Conservation (phyloP, 192 early-diverging fungal species). For the Linderina pennispora region DNA sequence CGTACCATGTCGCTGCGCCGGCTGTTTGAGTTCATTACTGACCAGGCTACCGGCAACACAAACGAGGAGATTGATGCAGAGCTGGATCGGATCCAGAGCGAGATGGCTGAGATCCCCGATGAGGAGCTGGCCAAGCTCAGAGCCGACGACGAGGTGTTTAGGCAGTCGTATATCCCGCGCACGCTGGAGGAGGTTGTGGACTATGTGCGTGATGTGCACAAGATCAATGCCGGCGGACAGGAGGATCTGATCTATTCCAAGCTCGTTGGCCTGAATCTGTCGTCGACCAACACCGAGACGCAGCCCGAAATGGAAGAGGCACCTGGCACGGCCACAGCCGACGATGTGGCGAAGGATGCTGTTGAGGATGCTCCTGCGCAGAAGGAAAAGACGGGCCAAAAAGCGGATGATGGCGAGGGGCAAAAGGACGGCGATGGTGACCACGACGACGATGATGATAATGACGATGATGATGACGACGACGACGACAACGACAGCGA, state of each 20-base stretch:
- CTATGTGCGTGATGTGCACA: constrained; percentile 74
- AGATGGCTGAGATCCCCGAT: constrained; percentile 33
- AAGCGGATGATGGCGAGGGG: constrained; percentile 18
- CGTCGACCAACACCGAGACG: constrained; percentile 23
- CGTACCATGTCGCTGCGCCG: constrained; percentile 73
- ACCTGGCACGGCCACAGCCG: background rate
- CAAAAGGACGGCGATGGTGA: constrained; percentile 16
- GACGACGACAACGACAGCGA: constrained; percentile 38
- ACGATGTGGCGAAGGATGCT: background rate
- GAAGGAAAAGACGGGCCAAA: constrained; percentile 39
- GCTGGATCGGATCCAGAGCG: constrained; percentile 56
- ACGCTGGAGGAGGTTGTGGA: constrained; percentile 88
- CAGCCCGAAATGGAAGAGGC: constrained; percentile 1
- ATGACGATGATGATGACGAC: constrained; percentile 24
- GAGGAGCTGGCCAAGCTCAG: constrained; percentile 49
- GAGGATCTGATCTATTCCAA: constrained; percentile 52
- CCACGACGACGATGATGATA: constrained; percentile 12
- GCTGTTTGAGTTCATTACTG: constrained; percentile 85
- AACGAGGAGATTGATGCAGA: constrained; percentile 63
- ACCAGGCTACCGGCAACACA: constrained; percentile 49
- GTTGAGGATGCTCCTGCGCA: constrained; percentile 7
- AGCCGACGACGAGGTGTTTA: constrained; percentile 86
- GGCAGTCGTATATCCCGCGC: constrained; percentile 85
- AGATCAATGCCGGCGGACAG: constrained; percentile 64
- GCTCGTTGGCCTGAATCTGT: constrained; percentile 56